phyloP scores from a whole-genome alignment of 441 rosid species.

The Adansonia madagascariensis region DNA sequence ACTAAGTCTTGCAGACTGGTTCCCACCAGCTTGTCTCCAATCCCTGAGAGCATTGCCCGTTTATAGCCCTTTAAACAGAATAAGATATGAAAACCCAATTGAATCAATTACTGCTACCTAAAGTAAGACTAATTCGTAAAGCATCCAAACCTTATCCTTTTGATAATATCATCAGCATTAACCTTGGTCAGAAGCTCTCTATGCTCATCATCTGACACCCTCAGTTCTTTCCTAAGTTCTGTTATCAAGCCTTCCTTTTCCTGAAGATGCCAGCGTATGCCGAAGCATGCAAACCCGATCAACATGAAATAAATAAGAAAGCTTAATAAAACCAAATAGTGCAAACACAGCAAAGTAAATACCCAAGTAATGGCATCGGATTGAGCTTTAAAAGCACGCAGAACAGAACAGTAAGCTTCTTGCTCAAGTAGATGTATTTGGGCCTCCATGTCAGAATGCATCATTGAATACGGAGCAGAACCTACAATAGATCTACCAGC shows the following conservation, averaged over 20 bases:
- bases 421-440: conserved; percentile 93
- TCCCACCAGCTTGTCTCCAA: conserved; percentile 85
- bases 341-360: conserved; percentile 30
- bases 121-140: conserved; percentile 15
- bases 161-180: conserved; percentile 79
- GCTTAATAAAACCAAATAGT: neutral
- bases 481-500: conserved; percentile 57
- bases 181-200: conserved; percentile 83
- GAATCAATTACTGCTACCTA: conserved; percentile 23
- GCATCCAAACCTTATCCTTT: conserved; percentile 70
- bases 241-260: conserved; percentile 94
- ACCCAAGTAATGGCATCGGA: conserved; percentile 98
- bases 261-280: conserved; percentile 42
- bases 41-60: conserved; percentile 51
- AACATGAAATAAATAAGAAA: conserved; percentile 17
- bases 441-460: conserved; percentile 67
- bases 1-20: conserved; percentile 57
- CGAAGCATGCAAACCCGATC: conserved; percentile 23
- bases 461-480: conserved; percentile 44
- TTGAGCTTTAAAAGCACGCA: conserved; percentile 98
- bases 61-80: conserved; percentile 28
- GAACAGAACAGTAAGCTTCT: conserved; percentile 89
- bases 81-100: neutral
- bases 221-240: conserved; percentile 86
- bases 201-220: conserved; percentile 98